These are phyloP conservation scores for Sporobolus alterniflorus DNA, from an alignment of 202 grass and related monocot species.

Conservation along the genomic window DNA sequence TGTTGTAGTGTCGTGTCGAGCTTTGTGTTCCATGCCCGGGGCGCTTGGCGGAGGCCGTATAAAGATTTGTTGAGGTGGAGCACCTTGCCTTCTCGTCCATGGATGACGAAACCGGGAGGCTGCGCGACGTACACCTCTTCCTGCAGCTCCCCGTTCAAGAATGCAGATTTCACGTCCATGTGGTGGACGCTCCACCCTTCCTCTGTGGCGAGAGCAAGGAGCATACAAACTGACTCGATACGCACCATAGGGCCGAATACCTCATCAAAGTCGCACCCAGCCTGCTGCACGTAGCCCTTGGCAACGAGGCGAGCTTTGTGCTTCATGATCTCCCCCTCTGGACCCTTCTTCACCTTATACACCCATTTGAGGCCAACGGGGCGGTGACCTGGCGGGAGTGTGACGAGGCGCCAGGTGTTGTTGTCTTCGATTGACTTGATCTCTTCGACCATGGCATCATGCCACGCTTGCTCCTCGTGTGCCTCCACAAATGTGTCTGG, in stretches of 20 bases:
- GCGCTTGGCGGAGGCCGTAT: background rate
- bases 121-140: background rate
- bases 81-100: background rate
- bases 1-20: fast-evolving
- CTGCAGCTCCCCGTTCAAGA: background rate
- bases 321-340: background rate
- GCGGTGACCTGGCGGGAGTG: background rate
- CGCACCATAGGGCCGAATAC: background rate
- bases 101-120: background rate
- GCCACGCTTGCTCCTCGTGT: background rate
- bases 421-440: background rate
- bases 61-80: background rate
- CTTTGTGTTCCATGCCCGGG: background rate
- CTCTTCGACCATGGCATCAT: background rate
- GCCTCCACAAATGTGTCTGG: too few species aligned
- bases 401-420: background rate
- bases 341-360: background rate
- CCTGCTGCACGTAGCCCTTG: too few species aligned
- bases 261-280: too few species aligned
- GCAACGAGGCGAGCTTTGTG: too few species aligned
- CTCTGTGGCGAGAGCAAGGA: background rate
- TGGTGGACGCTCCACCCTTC: background rate
- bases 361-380: background rate
- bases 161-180: background rate
- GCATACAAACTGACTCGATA: background rate